Conservation (phyloP, 1,139 yeast genomes). For the Taphrina deformans region DNA sequence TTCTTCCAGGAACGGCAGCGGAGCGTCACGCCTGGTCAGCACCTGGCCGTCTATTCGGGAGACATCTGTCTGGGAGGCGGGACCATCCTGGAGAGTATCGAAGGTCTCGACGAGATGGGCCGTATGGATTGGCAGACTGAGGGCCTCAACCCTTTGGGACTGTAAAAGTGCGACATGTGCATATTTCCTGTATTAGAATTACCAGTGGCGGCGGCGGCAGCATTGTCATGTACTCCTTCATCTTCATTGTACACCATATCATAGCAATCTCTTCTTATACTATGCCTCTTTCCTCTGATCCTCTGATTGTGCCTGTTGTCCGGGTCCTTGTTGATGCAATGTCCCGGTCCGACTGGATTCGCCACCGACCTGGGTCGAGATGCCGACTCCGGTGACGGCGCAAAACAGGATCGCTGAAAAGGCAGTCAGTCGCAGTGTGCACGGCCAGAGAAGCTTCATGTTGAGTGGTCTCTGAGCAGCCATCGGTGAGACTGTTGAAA, state of each 20-base stretch:
- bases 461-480: constrained; percentile 2
- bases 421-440: constrained; percentile 6
- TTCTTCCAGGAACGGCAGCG: constrained; percentile 53
- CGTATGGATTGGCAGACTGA: constrained; percentile 18
- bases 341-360: too few relatives aligned
- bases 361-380: constrained; percentile 10
- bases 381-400: constrained; percentile 25
- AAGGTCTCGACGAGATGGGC: constrained; percentile 14
- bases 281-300: neutral
- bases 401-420: constrained; percentile 21
- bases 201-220: neutral
- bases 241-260: neutral
- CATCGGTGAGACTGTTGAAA: too few relatives aligned
- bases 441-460: constrained; percentile 19
- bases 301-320: neutral
- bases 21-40: constrained; percentile 91
- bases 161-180: neutral
- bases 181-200: neutral
- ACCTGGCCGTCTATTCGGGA: constrained; percentile 66
- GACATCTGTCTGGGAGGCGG: constrained; percentile 81
- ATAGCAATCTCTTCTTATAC: neutral
- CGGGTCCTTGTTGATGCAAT: neutral
- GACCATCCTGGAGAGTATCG: constrained; percentile 44
- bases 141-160: constrained; percentile 8
- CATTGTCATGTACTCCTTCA: neutral